Evolutionary conservation across 192 early-diverging fungal species (phyloP).

Genomic region (Backusella australiensis): DNA sequence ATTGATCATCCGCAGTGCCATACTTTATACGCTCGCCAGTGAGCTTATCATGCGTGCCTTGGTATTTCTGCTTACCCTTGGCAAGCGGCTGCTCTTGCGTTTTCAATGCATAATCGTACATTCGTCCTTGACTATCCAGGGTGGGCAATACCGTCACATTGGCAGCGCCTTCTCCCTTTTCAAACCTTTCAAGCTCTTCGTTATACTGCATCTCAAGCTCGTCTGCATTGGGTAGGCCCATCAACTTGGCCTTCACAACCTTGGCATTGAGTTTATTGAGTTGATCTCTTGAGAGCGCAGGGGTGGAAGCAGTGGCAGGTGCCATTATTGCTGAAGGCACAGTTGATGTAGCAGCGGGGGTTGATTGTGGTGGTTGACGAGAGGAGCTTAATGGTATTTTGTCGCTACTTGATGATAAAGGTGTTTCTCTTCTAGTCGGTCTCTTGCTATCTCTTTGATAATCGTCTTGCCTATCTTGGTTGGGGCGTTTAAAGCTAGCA

Average conservation of each 20-base stretch:
- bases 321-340: not conserved
- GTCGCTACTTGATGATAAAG: constrained; percentile 8
- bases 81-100: constrained; percentile 16
- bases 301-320: not conserved
- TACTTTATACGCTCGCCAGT: constrained; percentile 66
- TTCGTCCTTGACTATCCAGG: constrained; percentile 52
- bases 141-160: constrained; percentile 45
- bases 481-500: not conserved
- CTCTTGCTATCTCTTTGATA: not conserved
- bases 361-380: not conserved
- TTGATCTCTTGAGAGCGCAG: constrained; percentile 55
- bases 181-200: constrained; percentile 49
- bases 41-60: constrained; percentile 51
- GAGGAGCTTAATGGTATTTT: not conserved
- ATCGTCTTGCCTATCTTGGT: not conserved
- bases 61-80: constrained; percentile 49
- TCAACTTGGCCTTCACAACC: constrained; percentile 77
- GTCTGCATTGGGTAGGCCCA: constrained; percentile 57
- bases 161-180: not conserved
- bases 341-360: not conserved
- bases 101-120: constrained; percentile 50
- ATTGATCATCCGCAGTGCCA: constrained; percentile 48
- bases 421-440: constrained; percentile 11
- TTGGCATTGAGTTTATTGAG: constrained; percentile 86
- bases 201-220: constrained; percentile 74